Evolutionary conservation across 78 protist genomes (phyloP).

Genomic region (Polysphondylium violaceum): DNA sequence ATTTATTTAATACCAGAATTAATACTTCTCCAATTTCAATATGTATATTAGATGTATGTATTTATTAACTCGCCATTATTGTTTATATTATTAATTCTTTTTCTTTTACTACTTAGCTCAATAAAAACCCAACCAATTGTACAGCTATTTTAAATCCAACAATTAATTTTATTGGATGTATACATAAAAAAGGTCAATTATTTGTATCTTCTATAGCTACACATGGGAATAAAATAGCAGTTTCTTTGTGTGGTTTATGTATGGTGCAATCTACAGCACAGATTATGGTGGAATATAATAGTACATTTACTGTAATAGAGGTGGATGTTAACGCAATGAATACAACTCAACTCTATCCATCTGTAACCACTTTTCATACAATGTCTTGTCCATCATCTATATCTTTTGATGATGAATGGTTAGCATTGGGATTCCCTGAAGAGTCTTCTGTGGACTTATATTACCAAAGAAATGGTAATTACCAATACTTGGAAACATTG

Average conservation of each 20-base stretch:
- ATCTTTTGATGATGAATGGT: conserved; percentile 44
- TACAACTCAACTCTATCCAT: neutral
- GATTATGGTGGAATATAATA: conserved; percentile 33
- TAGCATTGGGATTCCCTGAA: conserved; percentile 44
- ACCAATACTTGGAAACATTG: conserved; percentile 1
- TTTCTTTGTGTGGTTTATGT: conserved; percentile 53
- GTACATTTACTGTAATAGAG: conserved; percentile 35
- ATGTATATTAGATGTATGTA: conserved; percentile 62
- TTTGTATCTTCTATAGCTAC: conserved; percentile 31
- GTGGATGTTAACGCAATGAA: neutral
- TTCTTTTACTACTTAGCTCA: neutral
- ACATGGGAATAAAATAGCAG: conserved; percentile 6
- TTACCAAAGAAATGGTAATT: neutral
- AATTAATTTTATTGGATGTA: conserved; percentile 6
- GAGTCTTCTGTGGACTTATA: conserved; percentile 38
- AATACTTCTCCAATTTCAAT: conserved; percentile 40
- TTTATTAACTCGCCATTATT: neutral
- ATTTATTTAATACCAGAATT: conserved; percentile 12
- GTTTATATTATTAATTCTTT: neutral
- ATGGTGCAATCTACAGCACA: conserved; percentile 29
- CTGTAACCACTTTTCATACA: neutral
- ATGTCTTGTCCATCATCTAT: conserved; percentile 62
- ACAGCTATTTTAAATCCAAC: neutral
- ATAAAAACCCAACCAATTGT: conserved; percentile 8
- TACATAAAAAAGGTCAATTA: conserved; percentile 51